Evolutionary conservation across 2,329 filamentous ascomycete genomes (phyloP).

Genomic region (Penicillium janthinellum): DNA sequence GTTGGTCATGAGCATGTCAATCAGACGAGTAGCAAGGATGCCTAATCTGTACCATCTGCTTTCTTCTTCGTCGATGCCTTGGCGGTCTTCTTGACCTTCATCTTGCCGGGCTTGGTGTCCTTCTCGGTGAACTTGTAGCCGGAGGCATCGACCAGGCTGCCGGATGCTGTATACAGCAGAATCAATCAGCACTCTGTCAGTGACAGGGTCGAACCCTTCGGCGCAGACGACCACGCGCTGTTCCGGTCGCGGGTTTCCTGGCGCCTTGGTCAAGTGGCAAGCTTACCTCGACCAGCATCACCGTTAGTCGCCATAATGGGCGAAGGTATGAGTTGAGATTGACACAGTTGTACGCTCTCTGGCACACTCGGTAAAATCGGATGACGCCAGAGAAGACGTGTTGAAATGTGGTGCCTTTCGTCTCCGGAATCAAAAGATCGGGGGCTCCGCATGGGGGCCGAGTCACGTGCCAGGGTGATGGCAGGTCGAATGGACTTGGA

Average conservation of each 20-base stretch:
- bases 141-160: slow-evolving; percentile 48
- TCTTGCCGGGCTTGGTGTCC: slow-evolving; percentile 47
- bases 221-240: background rate
- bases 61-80: slow-evolving; percentile 40
- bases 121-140: slow-evolving; percentile 50
- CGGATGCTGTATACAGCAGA: slow-evolving; percentile 22
- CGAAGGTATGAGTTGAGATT: slow-evolving; percentile 8
- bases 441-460: slow-evolving; percentile 30
- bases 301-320: slow-evolving; percentile 41
- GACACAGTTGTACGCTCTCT: slow-evolving; percentile 8
- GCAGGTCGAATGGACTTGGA: background rate
- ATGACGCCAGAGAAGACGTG: slow-evolving; percentile 2
- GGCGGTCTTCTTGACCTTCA: slow-evolving; percentile 47
- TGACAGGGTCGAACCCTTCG: background rate
- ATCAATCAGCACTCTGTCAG: slow-evolving; percentile 9
- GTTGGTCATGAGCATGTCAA: background rate
- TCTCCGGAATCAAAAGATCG: slow-evolving; percentile 23
- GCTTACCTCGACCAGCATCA: slow-evolving; percentile 38
- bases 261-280: slow-evolving; percentile 6
- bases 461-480: slow-evolving; percentile 23
- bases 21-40: background rate
- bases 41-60: slow-evolving; percentile 31
- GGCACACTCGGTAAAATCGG: slow-evolving; percentile 4
- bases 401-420: slow-evolving; percentile 10
- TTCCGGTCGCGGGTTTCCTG: slow-evolving; percentile 4